Evolutionary conservation across 768 basidiomycete genomes (phyloP), one percentile per base, ranked within the genome.

Genomic region (Leccinum disarticulatum): DNA sequence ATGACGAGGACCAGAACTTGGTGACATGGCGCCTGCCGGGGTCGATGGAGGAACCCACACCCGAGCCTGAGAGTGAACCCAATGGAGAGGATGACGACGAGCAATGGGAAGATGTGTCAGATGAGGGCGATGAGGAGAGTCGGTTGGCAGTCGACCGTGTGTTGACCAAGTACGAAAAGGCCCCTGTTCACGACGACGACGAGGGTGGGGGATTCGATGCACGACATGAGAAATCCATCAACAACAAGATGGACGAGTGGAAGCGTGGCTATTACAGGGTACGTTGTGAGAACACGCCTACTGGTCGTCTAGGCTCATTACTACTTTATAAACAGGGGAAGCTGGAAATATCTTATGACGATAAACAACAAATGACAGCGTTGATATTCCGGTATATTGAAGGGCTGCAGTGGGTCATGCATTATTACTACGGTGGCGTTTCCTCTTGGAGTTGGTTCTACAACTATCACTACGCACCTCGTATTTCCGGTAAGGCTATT

Each of bases 401-500:
- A 70, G 97, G 97, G 1, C 75, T 99, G 61, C 97, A 99, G 70
- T 98, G 96, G 97, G 94, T 98, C 33, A 91, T 99, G 90, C 91
- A 94, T 70, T 99, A 99, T 74, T 99, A 99, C 73, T 98, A 98
- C 73, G 86, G 90, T 62, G 97, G 97, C 6, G 95, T 98, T 17
- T 91, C 94, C 6, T 95, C 93, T 15, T 99, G 97, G 97, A 84
- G 92, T 22, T 98, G 97, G 97, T 99, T 96, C 78, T 98, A 98
- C 76, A 79, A 95, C 73, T 98, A 98, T 72, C 96, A 99, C 71
- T 99, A 95, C 72, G 91, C 97, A 0, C 97, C 97, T 22, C 86
- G 95, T 30, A 98, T 98, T 57, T 93, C 94, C 19, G 96, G 96
- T 95, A 66, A 55, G 81, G 70, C 15, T 6, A 15, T 19, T 38